These are phyloP conservation scores for Talaromyces adpressus DNA, from an alignment of 495 filamentous ascomycete species.

Conservation along the genomic window DNA sequence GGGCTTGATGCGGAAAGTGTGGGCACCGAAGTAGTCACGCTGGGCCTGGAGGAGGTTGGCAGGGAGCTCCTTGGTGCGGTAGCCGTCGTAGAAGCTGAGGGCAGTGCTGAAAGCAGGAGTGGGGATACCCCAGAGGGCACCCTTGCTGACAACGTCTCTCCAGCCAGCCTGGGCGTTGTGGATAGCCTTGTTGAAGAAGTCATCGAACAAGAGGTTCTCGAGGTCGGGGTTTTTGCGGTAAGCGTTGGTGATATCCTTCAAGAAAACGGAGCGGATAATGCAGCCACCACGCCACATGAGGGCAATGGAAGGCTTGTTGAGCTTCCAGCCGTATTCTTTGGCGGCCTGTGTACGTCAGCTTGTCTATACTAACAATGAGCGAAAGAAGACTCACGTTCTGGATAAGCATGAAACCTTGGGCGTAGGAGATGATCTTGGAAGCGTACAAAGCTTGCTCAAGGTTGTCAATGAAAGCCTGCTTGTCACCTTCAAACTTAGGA, in stretches of 20 bases:
- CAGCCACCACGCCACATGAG: conserved; percentile 99
- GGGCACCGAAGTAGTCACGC: conserved; percentile 98
- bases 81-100: conserved; percentile 95
- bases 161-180: conserved; percentile 92
- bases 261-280: conserved; percentile 99
- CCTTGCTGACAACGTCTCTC: conserved; percentile 90
- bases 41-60: conserved; percentile 98
- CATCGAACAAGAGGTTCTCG: conserved; percentile 95
- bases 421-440: conserved; percentile 99
- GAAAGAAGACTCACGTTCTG: conserved; percentile 65
- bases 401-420: conserved; percentile 99
- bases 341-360: conserved; percentile 55
- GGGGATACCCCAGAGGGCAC: conserved; percentile 88
- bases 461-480: conserved; percentile 87
- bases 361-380: background rate
- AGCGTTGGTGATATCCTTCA: conserved; percentile 96
- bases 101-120: conserved; percentile 94
- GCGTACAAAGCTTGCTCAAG: conserved; percentile 98
- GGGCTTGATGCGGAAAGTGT: conserved; percentile 98
- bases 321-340: conserved; percentile 93
- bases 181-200: conserved; percentile 99
- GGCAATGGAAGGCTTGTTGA: conserved; percentile 99
- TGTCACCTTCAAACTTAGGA: conserved; percentile 79
- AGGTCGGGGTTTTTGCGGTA: conserved; percentile 93
- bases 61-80: conserved; percentile 88